These are phyloP conservation scores for Trichosporon sp. DNA, from an alignment of 1,284 basidiomycete species.

Conservation along the genomic window DNA sequence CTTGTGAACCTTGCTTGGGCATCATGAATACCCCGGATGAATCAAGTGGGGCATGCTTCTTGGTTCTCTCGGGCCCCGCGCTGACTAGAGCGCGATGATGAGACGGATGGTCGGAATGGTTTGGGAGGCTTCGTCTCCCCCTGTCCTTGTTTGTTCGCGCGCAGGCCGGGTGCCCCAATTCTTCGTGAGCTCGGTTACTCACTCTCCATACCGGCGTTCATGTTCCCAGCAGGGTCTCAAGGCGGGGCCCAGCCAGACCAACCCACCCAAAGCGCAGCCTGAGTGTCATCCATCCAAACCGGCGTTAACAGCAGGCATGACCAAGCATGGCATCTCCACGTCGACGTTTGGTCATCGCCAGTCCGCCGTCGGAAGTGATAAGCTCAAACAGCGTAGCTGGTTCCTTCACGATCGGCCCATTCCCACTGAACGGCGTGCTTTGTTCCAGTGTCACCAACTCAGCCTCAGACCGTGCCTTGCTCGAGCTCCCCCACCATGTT, in stretches of 20 bases:
- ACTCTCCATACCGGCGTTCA: not conserved
- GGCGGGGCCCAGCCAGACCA: not conserved
- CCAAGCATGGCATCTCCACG: not conserved
- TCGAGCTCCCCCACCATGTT: not conserved
- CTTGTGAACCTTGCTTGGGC: not conserved
- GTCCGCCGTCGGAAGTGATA: conserved; percentile 12
- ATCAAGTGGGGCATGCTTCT: not conserved
- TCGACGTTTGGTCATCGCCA: not conserved
- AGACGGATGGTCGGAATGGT: not conserved
- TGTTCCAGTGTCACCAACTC: not conserved
- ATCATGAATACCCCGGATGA: not conserved
- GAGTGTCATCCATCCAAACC: not conserved
- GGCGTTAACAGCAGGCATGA: not conserved
- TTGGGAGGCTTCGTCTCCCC: not conserved
- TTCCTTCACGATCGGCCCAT: not conserved
- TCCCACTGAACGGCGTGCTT: not conserved
- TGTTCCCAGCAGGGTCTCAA: not conserved
- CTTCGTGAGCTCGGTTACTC: not conserved
- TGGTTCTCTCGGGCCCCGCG: not conserved
- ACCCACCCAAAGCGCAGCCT: not conserved
- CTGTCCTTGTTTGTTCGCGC: not conserved
- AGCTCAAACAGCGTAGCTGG: not conserved
- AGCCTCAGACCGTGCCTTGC: not conserved
- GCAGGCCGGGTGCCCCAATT: not conserved
- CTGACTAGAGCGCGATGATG: not conserved